Evolutionary conservation across 139 green algal species (phyloP).

Genomic region (Mychonastes homosphaera): DNA sequence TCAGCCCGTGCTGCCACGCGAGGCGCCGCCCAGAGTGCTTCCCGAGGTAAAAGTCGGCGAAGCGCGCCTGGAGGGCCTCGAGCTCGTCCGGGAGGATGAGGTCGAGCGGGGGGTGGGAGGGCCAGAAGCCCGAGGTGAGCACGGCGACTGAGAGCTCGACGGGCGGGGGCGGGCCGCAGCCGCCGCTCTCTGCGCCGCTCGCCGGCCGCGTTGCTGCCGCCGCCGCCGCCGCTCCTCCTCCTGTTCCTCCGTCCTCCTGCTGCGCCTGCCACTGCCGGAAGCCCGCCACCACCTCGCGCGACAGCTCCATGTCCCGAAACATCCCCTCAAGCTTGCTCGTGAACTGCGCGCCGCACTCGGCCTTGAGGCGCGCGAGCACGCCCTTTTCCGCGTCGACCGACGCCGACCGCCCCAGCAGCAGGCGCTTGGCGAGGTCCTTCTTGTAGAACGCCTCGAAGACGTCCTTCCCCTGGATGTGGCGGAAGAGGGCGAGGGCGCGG

Average conservation of each 20-base stretch:
- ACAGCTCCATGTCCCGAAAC: slow-evolving; percentile 53
- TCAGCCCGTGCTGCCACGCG: slow-evolving; percentile 82
- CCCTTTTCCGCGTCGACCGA: slow-evolving; percentile 88
- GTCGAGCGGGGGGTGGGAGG: slow-evolving; percentile 75
- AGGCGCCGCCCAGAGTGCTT: slow-evolving; percentile 89
- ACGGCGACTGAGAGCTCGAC: slow-evolving; percentile 83
- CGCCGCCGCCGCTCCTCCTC: background rate
- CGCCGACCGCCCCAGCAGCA: slow-evolving; percentile 75
- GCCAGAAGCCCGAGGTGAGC: slow-evolving; percentile 93
- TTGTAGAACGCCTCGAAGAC: slow-evolving; percentile 99
- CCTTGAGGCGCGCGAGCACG: slow-evolving; percentile 93
- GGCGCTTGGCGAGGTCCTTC: slow-evolving; percentile 92
- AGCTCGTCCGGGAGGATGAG: slow-evolving; percentile 75
- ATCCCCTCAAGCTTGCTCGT: slow-evolving; percentile 98
- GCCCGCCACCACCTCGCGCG: slow-evolving; percentile 1
- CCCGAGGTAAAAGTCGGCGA: slow-evolving; percentile 84
- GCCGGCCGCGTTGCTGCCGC: background rate
- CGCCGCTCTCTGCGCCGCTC: slow-evolving; percentile 3
- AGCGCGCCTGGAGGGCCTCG: slow-evolving; percentile 46
- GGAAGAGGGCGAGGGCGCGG: slow-evolving; percentile 79
- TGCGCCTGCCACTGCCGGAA: background rate
- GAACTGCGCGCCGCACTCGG: slow-evolving; percentile 92
- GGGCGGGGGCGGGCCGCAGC: slow-evolving; percentile 27
- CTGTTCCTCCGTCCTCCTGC: background rate
- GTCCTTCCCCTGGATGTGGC: slow-evolving; percentile 95